Base-by-base conservation (phyloP, 371 early-diverging fungal genomes). In the Mucor racemosus region DNA sequence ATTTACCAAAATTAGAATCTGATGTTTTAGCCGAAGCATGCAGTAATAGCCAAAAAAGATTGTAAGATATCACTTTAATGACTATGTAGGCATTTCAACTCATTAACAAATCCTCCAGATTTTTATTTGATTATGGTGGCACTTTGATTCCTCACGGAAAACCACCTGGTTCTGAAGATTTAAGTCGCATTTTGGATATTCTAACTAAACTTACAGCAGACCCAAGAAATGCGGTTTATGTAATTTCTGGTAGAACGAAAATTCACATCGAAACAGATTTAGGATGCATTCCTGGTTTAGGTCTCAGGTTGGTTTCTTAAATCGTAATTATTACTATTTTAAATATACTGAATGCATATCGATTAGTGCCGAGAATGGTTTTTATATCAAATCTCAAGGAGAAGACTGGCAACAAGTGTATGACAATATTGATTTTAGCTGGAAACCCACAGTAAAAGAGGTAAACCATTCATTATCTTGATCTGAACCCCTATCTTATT, bases 51-150 rank as follows among this genome's bases (percentile, higher is more conserved):
- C 79, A 81, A 54, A 83, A 86, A 50, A 77, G 93, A 64, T 71
- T 91, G 79, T 82, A 90, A 73, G 85, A 84, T 7, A 38, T 38
- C 72, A 26, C 21, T 11, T 10, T 1, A 21, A 5, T 35, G 15
- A 10, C 15, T n/a, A 8, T n/a, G 7, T 9, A 50, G 2, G 21
- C 5, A 21, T 50, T 11, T 3, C 9, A 14, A 5, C 34, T 42
- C 13, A 31, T 44, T 26, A 26, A 26, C 26, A 46, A 14, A 17
- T 7, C 5, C 39, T 11, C 3, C 68, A 79, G 75, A 59, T 81
- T 92, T 36, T 80, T 95, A 66, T 81, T 96, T 65, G 95, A 95
- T 72, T 93, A 96, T 67, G 95, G 95, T 60, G 96, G 96, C 19
- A 95, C 95, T 1, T 80, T 96, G 8, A 79, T 88, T 19, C 87